Percentiles rank a stretch among this genome's conserved stretches.
These are phyloP conservation scores for Leccinum arenicola DNA, from an alignment of 768 basidiomycete genomes.

Conservation along the genomic window DNA sequence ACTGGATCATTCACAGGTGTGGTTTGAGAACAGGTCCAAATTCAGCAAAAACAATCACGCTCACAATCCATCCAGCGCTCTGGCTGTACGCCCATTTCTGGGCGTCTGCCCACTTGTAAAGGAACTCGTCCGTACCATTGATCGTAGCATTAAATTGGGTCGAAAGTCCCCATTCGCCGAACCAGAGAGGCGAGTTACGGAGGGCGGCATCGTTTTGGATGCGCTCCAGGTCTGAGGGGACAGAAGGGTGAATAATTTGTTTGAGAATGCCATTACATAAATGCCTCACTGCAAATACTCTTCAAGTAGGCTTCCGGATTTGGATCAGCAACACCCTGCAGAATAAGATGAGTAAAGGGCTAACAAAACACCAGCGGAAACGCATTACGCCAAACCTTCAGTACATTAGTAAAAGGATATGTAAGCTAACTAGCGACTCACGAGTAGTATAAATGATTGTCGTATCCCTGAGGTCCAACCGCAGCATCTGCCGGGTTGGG, in stretches of 20 bases:
- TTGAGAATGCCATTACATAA: background rate
- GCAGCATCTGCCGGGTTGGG: conserved; percentile 69
- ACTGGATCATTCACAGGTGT: background rate
- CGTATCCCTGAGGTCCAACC: conserved; percentile 70
- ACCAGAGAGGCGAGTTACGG: conserved; percentile 48
- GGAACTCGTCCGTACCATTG: conserved; percentile 55
- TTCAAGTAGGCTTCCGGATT: conserved; percentile 63
- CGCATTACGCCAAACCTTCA: conserved; percentile 55
- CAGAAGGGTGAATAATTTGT: background rate
- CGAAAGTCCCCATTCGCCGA: conserved; percentile 61
- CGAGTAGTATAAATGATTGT: conserved; percentile 79
- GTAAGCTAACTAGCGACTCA: conserved; percentile 31
- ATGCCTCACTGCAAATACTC: conserved; percentile 63
- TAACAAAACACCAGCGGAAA: background rate
- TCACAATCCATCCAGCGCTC: conserved; percentile 64
- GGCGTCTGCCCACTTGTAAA: conserved; percentile 70
- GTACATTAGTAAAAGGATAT: conserved; percentile 6
- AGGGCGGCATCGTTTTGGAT: conserved; percentile 46
- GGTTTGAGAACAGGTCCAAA: background rate
- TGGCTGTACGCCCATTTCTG: conserved; percentile 65
- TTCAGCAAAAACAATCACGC: conserved; percentile 19
- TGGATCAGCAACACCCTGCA: conserved; percentile 66
- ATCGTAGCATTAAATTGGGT: conserved; percentile 66
- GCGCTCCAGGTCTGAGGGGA: conserved; percentile 52
- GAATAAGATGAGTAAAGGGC: conserved; percentile 1